A percentile compares a stretch with the other conserved stretches of the same genome.
These are phyloP conservation scores for Hippophae tibetana DNA, from an alignment of 306 rosid species.

Conservation along the genomic window DNA sequence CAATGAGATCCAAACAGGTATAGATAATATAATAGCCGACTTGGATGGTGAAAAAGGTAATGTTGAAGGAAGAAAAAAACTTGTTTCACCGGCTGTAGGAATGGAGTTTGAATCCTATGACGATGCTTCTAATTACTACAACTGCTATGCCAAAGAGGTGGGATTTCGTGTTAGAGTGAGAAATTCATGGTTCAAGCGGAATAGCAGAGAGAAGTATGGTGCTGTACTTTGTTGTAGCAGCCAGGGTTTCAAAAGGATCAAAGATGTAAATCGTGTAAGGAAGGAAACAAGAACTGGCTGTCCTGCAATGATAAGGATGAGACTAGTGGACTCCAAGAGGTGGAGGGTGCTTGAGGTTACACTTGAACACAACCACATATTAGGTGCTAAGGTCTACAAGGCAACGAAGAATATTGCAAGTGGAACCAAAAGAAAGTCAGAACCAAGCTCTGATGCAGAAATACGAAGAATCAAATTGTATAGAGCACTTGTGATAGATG, in stretches of 20 bases:
- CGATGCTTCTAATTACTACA: constrained; percentile 85
- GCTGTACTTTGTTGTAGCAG: constrained; percentile 98
- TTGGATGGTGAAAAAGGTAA: constrained; percentile 44
- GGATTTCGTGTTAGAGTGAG: constrained; percentile 92
- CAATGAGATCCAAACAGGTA: constrained; percentile 42
- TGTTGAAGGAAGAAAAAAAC: constrained; percentile 51
- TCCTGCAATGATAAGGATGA: constrained; percentile 95
- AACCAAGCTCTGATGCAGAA: constrained; percentile 47
- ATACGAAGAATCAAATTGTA: constrained; percentile 63
- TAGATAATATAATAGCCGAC: constrained; percentile 33
- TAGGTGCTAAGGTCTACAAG: constrained; percentile 56
- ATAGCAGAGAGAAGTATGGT: constrained; percentile 89
- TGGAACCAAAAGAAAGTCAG: constrained; percentile 52
- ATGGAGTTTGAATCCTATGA: constrained; percentile 95
- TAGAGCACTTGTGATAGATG: constrained; percentile 83
- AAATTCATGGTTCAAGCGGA: constrained; percentile 93
- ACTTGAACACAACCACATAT: constrained; percentile 76
- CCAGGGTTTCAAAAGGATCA: constrained; percentile 88
- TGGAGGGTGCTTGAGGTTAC: constrained; percentile 87
- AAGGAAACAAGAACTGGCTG: constrained; percentile 96
- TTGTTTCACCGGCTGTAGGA: constrained; percentile 76
- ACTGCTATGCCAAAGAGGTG: constrained; percentile 84
- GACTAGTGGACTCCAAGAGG: constrained; percentile 71
- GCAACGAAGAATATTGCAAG: constrained; percentile 50
- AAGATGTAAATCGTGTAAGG: constrained; percentile 75